Conservation (phyloP, 2,329 filamentous ascomycete species). For the Colletotrichum noveboracense region DNA sequence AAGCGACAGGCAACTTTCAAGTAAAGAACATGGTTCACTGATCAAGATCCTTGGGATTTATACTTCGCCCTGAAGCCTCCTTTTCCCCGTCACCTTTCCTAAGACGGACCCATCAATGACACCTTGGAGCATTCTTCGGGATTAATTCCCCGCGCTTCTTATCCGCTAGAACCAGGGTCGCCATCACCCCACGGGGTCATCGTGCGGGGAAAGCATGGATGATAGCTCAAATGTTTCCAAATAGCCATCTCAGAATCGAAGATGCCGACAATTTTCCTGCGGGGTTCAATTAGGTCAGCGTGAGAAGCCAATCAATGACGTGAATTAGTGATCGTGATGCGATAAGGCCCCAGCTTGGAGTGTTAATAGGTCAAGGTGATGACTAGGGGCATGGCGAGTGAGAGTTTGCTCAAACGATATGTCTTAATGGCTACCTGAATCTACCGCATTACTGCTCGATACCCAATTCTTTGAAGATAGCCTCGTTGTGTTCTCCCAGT, state of each 20-base stretch:
- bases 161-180: neutral
- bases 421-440: neutral
- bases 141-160: neutral
- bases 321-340: neutral
- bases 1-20: neutral
- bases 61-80: neutral
- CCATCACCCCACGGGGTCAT: neutral
- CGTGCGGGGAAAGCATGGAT: neutral
- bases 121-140: neutral
- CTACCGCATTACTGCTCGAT: neutral
- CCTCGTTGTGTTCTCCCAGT: slow-evolving; percentile 8
- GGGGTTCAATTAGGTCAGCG: neutral
- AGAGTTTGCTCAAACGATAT: neutral
- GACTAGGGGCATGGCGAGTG: neutral
- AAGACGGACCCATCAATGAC: too few species aligned
- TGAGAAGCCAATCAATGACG: neutral
- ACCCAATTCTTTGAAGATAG: slow-evolving; percentile 9
- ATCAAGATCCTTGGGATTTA: neutral
- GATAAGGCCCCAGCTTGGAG: neutral
- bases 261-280: neutral
- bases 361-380: neutral
- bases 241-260: neutral
- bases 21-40: neutral
- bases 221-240: neutral
- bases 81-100: neutral